Percentiles rank a stretch among this genome's conserved stretches.
Evolutionary conservation across 306 rosid genomes (phyloP).

Genomic region (Begonia masoniana): DNA sequence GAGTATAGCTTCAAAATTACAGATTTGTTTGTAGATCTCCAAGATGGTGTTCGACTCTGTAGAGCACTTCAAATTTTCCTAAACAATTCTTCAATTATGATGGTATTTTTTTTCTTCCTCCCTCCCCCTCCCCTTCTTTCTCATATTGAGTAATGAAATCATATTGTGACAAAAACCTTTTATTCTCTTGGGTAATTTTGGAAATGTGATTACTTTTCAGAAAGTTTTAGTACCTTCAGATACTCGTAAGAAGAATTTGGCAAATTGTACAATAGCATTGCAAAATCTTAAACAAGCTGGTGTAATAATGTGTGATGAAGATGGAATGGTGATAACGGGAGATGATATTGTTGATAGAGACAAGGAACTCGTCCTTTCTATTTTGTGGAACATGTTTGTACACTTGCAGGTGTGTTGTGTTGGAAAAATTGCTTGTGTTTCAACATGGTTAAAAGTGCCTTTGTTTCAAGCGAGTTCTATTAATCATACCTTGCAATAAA

Average conservation of each 20-base stretch:
- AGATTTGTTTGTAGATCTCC: slow-evolving; percentile 70
- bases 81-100: slow-evolving; percentile 58
- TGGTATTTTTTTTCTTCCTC: slow-evolving; percentile 30
- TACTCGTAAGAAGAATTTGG: slow-evolving; percentile 53
- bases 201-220: slow-evolving; percentile 34
- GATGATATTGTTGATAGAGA: slow-evolving; percentile 72
- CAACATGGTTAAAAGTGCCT: no score
- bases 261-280: slow-evolving; percentile 54
- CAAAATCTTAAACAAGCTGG: slow-evolving; percentile 79
- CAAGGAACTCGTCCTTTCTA: slow-evolving; percentile 65
- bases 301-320: slow-evolving; percentile 56
- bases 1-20: slow-evolving; percentile 67
- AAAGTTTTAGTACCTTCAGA: slow-evolving; percentile 80
- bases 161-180: slow-evolving; percentile 2
- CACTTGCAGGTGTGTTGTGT: slow-evolving; percentile 51
- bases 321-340: slow-evolving; percentile 42
- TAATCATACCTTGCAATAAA: slow-evolving; percentile 11
- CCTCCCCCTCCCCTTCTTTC: no score
- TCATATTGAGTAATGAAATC: no score
- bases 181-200: slow-evolving; percentile 8
- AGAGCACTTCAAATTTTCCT: slow-evolving; percentile 78
- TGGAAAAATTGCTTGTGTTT: no score
- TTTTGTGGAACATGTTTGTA: slow-evolving; percentile 86
- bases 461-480: not conserved
- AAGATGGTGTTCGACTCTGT: slow-evolving; percentile 76